Conservation (phyloP, 768 basidiomycete genomes). For the Termitomyces sp. region DNA sequence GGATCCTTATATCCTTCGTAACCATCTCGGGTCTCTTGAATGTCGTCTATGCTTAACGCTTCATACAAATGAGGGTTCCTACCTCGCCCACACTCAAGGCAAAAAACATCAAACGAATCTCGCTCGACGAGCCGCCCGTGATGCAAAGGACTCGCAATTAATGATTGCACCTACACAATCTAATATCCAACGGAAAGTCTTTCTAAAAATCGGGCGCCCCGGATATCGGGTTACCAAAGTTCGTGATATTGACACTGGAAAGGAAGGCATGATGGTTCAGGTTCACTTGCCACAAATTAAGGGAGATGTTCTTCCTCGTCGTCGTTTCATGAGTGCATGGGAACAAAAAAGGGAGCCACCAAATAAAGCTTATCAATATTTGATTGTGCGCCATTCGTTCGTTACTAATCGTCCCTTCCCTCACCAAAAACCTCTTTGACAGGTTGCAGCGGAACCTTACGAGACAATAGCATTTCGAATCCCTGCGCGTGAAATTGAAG, state of each 20-base stretch:
- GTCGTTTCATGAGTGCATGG: constrained; percentile 96
- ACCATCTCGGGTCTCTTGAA: constrained; percentile 96
- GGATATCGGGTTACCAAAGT: constrained; percentile 97
- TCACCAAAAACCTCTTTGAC: constrained; percentile 25
- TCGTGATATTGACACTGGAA: constrained; percentile 81
- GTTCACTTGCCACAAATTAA: constrained; percentile 95
- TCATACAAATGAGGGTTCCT: constrained; percentile 99
- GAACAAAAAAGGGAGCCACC: constrained; percentile 94
- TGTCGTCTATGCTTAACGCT: constrained; percentile 96
- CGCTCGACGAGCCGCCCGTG: constrained; percentile 93
- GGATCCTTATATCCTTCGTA: constrained; percentile 99
- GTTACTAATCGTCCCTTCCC: constrained; percentile 12
- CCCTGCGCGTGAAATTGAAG: constrained; percentile 95
- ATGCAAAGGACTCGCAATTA: constrained; percentile 89
- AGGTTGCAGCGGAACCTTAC: constrained; percentile 99
- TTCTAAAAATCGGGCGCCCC: constrained; percentile 95
- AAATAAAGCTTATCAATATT: constrained; percentile 95
- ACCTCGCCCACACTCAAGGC: constrained; percentile 98
- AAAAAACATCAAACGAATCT: constrained; percentile 99
- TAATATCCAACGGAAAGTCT: constrained; percentile 85
- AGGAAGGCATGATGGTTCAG: constrained; percentile 97
- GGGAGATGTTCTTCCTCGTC: constrained; percentile 72
- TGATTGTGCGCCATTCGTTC: constrained; percentile 82
- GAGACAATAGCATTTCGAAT: constrained; percentile 99
- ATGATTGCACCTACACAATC: constrained; percentile 83